Evolutionary conservation across 176 grass and related monocot species (phyloP), one percentile per base, ranked within the genome.

Genomic region (Panicum miliaceum): DNA sequence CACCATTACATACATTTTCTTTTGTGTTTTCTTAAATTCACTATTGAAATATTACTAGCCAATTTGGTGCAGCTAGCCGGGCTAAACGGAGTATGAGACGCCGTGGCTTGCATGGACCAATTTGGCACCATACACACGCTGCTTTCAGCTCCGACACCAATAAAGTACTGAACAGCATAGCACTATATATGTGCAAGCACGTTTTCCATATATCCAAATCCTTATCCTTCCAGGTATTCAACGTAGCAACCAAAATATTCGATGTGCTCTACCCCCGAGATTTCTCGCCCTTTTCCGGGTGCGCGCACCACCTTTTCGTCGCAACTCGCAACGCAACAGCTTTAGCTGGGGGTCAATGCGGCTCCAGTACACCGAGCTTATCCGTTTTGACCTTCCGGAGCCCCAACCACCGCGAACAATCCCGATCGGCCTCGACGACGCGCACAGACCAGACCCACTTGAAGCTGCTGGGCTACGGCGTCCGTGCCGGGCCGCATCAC

Each of bases 381-480:
- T 86, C 79, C 70, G 76, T 73, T 73, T 79, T 82, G 48, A 86
- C 48, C 16, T 67, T 73, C 7, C 7, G 65, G 46, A 67, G 12
- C 16, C 38, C 16, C 42, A 64, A 6, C 77, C 60, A 65, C 79
- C n/a, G 59, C 29, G 26, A 50, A 48, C 22, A 15, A 3, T 19
- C 37, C 14, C 0, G 12, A 38, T 9, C 59, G 72, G 29, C 29
- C 63, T 50, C 47, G 23, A 73, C 46, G 19, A 74, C 54, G 18
- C 18, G 69, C 23, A 22, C 3, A 15, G 8, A 23, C 37, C 1
- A 36, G 0, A 8, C 53, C 54, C 20, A 10, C 2, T 1, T 9
- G 9, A 58, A 23, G 32, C 48, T n/a, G n/a, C n/a, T n/a, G n/a
- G n/a, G n/a, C n/a, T n/a, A n/a, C 16, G 26, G 43, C 34, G 37